phyloP scores from a whole-genome alignment of 129 eudicot genomes.

The Silybum marianum region DNA sequence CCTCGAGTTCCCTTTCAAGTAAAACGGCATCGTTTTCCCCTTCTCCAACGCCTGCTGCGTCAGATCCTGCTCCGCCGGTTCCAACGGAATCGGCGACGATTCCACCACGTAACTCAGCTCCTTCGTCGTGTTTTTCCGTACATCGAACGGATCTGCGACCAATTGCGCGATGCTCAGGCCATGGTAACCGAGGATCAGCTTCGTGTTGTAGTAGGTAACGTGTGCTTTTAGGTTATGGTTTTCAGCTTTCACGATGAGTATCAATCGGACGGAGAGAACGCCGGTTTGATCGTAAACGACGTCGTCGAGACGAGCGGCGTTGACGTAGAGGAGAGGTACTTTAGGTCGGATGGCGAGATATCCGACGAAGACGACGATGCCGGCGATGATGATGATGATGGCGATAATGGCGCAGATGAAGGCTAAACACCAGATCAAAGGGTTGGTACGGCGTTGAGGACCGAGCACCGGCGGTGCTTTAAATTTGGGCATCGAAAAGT shows the following conservation, averaged over 20 bases:
- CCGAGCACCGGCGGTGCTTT: neutral
- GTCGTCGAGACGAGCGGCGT: slow-evolving; percentile 51
- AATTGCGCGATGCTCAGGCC: slow-evolving; percentile 52
- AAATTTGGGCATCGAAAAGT: slow-evolving; percentile 39
- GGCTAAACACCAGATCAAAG: slow-evolving; percentile 63
- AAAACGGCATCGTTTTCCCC: slow-evolving; percentile 26
- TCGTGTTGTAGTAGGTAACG: slow-evolving; percentile 52
- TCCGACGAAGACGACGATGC: slow-evolving; percentile 55
- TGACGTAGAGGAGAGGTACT: slow-evolving; percentile 52
- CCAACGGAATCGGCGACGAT: slow-evolving; percentile 57
- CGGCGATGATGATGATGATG: slow-evolving; percentile 52
- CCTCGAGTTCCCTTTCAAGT: slow-evolving; percentile 54
- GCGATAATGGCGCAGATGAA: slow-evolving; percentile 53
- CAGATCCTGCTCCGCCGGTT: slow-evolving; percentile 19
- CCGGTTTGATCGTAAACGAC: slow-evolving; percentile 44
- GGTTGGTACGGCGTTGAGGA: slow-evolving; percentile 54
- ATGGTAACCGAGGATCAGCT: slow-evolving; percentile 39
- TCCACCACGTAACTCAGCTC: slow-evolving; percentile 43
- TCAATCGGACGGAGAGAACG: slow-evolving; percentile 43
- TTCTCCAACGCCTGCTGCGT: slow-evolving; percentile 35
- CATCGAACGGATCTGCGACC: slow-evolving; percentile 55
- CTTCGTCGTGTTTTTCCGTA: slow-evolving; percentile 38
- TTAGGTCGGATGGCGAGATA: slow-evolving; percentile 60
- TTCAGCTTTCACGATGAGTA: slow-evolving; percentile 42
- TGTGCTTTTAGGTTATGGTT: slow-evolving; percentile 65